Evolutionary conservation across 306 rosid species (phyloP), one percentile per base, ranked within the genome.

Genomic region (Corylus americana): DNA sequence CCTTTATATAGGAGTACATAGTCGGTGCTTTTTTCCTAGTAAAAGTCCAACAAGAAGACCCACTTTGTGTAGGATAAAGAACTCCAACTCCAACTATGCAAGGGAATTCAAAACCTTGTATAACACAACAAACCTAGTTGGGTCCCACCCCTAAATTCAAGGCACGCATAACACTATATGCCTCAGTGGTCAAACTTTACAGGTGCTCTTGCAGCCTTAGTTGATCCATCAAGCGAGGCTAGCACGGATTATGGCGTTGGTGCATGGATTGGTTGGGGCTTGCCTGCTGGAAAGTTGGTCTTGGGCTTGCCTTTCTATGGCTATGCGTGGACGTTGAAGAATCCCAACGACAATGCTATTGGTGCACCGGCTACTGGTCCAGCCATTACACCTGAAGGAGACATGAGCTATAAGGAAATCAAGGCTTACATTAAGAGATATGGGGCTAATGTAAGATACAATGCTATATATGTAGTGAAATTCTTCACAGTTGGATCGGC

Each of bases 231-330:
- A 2, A 70, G 81, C 14, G 0, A 55, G 0, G 3, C 2, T 2
- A 68, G 18, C 63, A 68, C 85, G 0, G 80, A 87, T 18, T 8
- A 11, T 7, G 83, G 85, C 6, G 54, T 87, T 51, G 44, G 4
- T 2, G 48, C 14, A 5, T 87, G 86, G 86, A 76, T 77, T 22
- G n/a, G 45, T 18, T 68, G 14, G 2, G 87, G 87, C 16, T 8
- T 81, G 3, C 1, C 75, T 58, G 48, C 80, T 22, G 44, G 29
- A 49, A 78, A 78, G 61, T 7, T 83, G 79, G 84, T 86, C 77
- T 1, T 90, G 66, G 82, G 77, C 0, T 74, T 90, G 55, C 87
- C 91, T 22, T 86, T 76, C 49, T 27, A 73, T 39, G 86, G 89
- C 2, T 81, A 70, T 73, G 80, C 84, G 1, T 86, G 86, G 87